phyloP scores from a whole-genome alignment of 768 basidiomycete species.

The Pleurotus tuber-regium region DNA sequence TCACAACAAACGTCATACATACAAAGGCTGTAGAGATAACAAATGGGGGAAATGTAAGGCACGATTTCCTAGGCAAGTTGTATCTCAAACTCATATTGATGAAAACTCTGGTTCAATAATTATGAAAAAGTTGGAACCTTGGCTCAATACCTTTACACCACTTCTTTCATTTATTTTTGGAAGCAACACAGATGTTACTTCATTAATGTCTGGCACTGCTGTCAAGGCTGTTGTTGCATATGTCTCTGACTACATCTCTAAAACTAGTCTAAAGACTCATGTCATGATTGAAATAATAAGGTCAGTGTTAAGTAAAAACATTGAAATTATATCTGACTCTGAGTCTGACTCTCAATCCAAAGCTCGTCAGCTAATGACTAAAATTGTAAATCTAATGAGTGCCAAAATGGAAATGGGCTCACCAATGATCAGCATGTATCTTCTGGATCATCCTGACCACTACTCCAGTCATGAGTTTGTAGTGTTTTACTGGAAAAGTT shows the following conservation, averaged over 20 bases:
- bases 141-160: conserved; percentile 26
- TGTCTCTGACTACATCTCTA: conserved; percentile 30
- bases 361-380: conserved; percentile 22
- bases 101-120: conserved; percentile 20
- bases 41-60: conserved; percentile 19
- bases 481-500: conserved; percentile 11
- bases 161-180: conserved; percentile 24
- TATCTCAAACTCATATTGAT: conserved; percentile 18
- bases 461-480: conserved; percentile 25
- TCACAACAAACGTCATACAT: conserved; percentile 8
- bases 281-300: conserved; percentile 17
- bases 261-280: conserved; percentile 27
- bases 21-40: background rate
- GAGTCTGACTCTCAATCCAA: conserved; percentile 10
- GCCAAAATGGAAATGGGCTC: conserved; percentile 27
- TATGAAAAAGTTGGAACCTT: conserved; percentile 26
- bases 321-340: background rate
- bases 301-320: conserved; percentile 15
- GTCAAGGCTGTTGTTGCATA: conserved; percentile 32
- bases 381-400: conserved; percentile 26
- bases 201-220: conserved; percentile 29
- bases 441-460: conserved; percentile 24
- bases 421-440: conserved; percentile 18
- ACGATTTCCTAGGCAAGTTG: conserved; percentile 23
- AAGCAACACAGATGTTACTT: conserved; percentile 31